phyloP scores from a whole-genome alignment of 2,329 filamentous ascomycete genomes.

The Cylindrodendrum hubeiense region DNA sequence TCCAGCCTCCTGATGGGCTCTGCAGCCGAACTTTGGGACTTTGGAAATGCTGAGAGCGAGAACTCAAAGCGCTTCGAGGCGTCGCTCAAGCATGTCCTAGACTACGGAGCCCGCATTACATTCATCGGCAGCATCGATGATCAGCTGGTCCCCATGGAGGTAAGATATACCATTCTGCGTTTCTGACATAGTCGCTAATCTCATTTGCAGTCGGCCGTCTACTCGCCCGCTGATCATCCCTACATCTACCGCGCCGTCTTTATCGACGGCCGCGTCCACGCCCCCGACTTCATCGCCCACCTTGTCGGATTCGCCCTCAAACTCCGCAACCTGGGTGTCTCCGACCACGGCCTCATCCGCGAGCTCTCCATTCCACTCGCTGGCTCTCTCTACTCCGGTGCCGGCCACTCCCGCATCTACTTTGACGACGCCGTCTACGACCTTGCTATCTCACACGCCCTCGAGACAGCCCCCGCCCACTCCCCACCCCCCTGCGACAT shows the following conservation, averaged over 20 bases:
- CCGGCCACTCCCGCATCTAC: slow-evolving; percentile 94
- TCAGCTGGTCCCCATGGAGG: slow-evolving; percentile 93
- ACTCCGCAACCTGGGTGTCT: slow-evolving; percentile 90
- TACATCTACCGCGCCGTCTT: slow-evolving; percentile 97
- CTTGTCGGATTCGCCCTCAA: slow-evolving; percentile 94
- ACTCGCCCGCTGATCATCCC: slow-evolving; percentile 87
- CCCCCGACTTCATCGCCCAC: slow-evolving; percentile 93
- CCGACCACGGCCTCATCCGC: slow-evolving; percentile 92
- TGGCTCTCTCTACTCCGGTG: slow-evolving; percentile 90
- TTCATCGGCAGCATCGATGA: slow-evolving; percentile 97
- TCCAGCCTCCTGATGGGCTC: slow-evolving; percentile 90
- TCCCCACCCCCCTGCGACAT: slow-evolving; percentile 47
- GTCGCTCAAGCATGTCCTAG: slow-evolving; percentile 79
- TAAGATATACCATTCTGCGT: slow-evolving; percentile 53
- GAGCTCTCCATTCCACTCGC: slow-evolving; percentile 91
- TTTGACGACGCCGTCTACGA: slow-evolving; percentile 90
- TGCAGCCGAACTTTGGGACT: slow-evolving; percentile 95
- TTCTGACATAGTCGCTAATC: slow-evolving; percentile 34
- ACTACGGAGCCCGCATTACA: slow-evolving; percentile 84
- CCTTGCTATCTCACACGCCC: slow-evolving; percentile 77
- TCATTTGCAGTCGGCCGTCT: slow-evolving; percentile 78
- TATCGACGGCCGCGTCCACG: slow-evolving; percentile 91
- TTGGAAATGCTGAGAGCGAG: slow-evolving; percentile 83
- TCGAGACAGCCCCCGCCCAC: slow-evolving; percentile 75
- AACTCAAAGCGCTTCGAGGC: slow-evolving; percentile 86